A percentile compares a stretch with the other conserved stretches of the same genome.
phyloP scores from a whole-genome alignment of 257 asterid species.

The Penstemon eatonii region DNA sequence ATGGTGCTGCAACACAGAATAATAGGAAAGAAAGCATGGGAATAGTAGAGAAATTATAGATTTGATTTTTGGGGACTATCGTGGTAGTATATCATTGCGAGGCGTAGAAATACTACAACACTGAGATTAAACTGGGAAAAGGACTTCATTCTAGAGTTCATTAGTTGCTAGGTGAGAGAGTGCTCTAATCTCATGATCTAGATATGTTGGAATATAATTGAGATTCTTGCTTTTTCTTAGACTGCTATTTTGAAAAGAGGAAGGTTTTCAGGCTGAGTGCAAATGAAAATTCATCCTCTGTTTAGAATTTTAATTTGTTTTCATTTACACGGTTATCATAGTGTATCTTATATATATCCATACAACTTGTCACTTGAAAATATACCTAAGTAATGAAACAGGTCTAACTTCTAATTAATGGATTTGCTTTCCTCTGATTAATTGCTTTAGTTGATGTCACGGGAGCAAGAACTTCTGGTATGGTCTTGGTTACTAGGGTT shows the following conservation, averaged over 20 bases:
- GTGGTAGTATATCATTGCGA: neutral
- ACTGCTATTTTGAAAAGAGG: neutral
- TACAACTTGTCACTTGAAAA: too few species aligned
- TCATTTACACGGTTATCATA: neutral
- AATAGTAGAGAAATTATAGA: neutral
- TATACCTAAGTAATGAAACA: too few species aligned
- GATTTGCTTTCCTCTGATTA: too few species aligned
- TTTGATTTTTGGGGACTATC: constrained; percentile 3
- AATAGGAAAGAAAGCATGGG: neutral
- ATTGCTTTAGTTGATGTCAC: too few species aligned
- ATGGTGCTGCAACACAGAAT: neutral
- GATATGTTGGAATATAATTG: neutral
- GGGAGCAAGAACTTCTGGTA: too few species aligned
- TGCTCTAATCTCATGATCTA: neutral
- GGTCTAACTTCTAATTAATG: too few species aligned
- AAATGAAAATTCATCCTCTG: neutral
- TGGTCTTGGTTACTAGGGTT: too few species aligned
- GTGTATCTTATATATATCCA: too few species aligned
- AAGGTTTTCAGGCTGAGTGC: neutral
- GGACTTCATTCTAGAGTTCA: neutral
- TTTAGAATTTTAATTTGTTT: neutral
- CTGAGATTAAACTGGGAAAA: neutral
- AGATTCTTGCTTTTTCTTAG: neutral
- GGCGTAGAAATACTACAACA: neutral
- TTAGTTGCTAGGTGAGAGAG: neutral